phyloP scores from a whole-genome alignment of 1,284 basidiomycete genomes.

The Malassezia brasiliensis region DNA sequence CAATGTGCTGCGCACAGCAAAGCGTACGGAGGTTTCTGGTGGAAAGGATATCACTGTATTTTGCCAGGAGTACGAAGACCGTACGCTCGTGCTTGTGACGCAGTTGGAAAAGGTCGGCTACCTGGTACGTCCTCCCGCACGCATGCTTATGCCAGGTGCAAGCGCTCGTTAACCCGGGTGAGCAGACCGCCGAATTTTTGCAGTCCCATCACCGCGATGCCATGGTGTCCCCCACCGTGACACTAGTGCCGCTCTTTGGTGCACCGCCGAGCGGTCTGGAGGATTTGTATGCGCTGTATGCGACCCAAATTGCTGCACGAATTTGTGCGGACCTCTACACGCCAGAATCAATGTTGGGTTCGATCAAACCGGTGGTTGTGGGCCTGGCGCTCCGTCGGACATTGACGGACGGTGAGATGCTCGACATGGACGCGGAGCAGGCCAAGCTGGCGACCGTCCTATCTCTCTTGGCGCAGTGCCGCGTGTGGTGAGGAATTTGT shows the following conservation, averaged over 20 bases:
- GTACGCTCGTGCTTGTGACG: conserved; percentile 12
- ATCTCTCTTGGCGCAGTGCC: background rate
- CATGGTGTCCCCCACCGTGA: background rate
- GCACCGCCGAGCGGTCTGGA: conserved; percentile 13
- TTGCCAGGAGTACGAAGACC: conserved; percentile 8
- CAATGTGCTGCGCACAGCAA: background rate
- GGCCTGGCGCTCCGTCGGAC: conserved; percentile 11
- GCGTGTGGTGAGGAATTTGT: conserved; percentile 5
- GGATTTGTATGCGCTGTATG: conserved; percentile 14
- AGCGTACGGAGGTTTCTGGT: background rate
- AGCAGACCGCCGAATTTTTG: background rate
- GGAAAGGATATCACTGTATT: background rate
- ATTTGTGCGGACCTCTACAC: background rate
- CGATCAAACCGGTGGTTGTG: conserved; percentile 9
- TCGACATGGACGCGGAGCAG: conserved; percentile 2
- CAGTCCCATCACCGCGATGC: background rate
- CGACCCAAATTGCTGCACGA: conserved; percentile 6
- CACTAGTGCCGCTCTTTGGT: conserved; percentile 23
- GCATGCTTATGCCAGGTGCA: conserved; percentile 3
- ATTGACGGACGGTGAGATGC: background rate
- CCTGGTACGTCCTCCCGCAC: background rate
- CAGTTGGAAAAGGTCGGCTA: conserved; percentile 14
- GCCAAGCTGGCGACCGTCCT: background rate
- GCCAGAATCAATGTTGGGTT: background rate
- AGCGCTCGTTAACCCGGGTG: background rate